Evolutionary conservation across 1,284 basidiomycete genomes (phyloP).

Genomic region (Porodaedalea pini): DNA sequence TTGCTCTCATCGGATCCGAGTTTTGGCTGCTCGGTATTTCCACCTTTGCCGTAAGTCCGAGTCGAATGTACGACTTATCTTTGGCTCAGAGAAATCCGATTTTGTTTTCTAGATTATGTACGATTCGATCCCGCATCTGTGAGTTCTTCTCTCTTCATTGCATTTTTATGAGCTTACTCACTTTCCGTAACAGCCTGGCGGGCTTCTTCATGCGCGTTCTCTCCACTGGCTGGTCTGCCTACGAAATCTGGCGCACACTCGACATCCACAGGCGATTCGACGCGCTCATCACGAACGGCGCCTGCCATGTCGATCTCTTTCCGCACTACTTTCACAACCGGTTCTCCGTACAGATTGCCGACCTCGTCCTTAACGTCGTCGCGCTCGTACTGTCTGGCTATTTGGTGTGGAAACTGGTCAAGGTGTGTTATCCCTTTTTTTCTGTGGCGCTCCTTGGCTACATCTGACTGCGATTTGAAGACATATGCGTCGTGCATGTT

Average conservation of each 20-base stretch:
- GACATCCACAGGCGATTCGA: constrained; percentile 34
- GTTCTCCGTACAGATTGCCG: constrained; percentile 39
- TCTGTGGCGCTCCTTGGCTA: background rate
- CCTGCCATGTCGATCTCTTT: constrained; percentile 46
- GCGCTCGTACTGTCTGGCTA: constrained; percentile 41
- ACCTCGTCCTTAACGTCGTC: constrained; percentile 43
- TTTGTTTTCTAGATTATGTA: constrained; percentile 29
- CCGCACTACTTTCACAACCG: constrained; percentile 41
- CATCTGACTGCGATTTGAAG: background rate
- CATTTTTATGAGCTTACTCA: background rate
- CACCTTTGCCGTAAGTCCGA: constrained; percentile 36
- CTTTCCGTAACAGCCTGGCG: constrained; percentile 32
- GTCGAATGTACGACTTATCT: too few relatives aligned
- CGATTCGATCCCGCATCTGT: constrained; percentile 51
- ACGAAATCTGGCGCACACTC: constrained; percentile 45
- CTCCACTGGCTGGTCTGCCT: constrained; percentile 48
- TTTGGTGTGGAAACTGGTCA: constrained; percentile 46
- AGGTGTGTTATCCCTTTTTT: constrained; percentile 29
- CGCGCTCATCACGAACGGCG: constrained; percentile 39
- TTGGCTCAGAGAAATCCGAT: too few relatives aligned
- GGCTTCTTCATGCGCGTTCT: constrained; percentile 45
- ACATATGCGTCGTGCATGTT: constrained; percentile 46
- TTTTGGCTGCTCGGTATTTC: constrained; percentile 60
- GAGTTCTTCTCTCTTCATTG: background rate
- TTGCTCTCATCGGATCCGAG: constrained; percentile 48